Evolutionary conservation across 1,284 basidiomycete species (phyloP), one percentile per base, ranked within the genome.

Genomic region (Ustilago tritici): DNA sequence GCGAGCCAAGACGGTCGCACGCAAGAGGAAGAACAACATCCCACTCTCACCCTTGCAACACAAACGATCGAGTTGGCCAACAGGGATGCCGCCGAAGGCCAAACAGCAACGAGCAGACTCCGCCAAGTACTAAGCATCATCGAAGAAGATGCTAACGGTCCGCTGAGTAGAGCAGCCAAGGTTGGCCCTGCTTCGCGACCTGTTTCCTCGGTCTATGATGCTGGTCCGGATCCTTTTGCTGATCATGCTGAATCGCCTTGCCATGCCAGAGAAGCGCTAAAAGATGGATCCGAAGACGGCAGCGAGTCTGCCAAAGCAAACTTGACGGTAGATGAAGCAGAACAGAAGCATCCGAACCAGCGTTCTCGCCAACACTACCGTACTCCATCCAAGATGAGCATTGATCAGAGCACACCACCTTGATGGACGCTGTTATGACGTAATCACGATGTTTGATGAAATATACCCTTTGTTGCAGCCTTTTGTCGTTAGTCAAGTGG

Each of bases 41-140:
- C 43, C 5, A 15, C 8, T 11, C 6, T 19, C 11, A 19, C 43
- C 19, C 43, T 19, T 17, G 40, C 11, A 15, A 46, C 43, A 46
- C 17, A 19, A 46, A 46, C n/a, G 1, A 17, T 17, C 17, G 10
- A 41, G 14, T 17, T 41, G 15, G 5, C 11, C 40, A 41, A 17
- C 19, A n/a, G n/a, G n/a, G 41, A 50, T 64, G 49, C 59, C 35
- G 43, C 35, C 34, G 38, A 43, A 12, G 38, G 28, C 52, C 56
- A 62, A 31, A 65, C 68, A 2, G 75, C 73, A 15, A 65, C 70
- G 2, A 61, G 60, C 5, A 40, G 76, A 35, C 59, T 79, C 4
- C 64, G 77, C 15, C 70, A 80, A 31, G 76, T 75, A 23, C 65
- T 80, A 4, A 81, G 79, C 50, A 73, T 78, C 41, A 79, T 79